Evolutionary conservation across 495 filamentous ascomycete genomes (phyloP), one percentile per base, ranked within the genome.

Genomic region (Sphaerosporella brunnea): DNA sequence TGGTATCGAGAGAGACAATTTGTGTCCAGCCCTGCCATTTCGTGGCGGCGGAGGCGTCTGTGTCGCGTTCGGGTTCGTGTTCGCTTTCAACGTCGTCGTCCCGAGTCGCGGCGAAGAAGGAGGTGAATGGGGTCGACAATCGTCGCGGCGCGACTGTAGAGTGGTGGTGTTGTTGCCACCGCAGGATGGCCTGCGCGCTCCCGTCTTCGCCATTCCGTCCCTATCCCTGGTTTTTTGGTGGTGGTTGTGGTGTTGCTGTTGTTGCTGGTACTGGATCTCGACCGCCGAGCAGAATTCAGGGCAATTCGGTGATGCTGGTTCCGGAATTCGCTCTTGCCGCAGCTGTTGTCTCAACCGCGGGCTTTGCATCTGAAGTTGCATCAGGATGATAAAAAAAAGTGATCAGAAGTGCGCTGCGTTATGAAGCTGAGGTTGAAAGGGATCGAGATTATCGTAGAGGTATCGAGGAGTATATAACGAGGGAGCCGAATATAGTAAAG

Each of bases 261-360:
- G 41, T 21, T 11, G n/a, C 41, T 45, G 23, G 23, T 50, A 41
- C 15, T 56, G 48, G 39, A 43, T 46, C n/a, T 46, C 43, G 8
- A 28, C 35, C 13, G 26, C 15, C 34, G 15, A 23, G 43, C 35
- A 15, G 28, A 46, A 36, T 46, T 46, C 43, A 34, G 28, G 43
- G 43, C 2, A 23, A 18, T 24, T 23, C 9, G 11, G 23, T 23
- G 30, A 2, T 46, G 24, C 20, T 36, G 2, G n/a, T 46, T 46
- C 43, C 8, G 28, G 43, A 28, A n/a, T 34, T 20, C 20, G 43
- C 1, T 46, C 43, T 25, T 34, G n/a, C 28, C 20, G 26, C 43
- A 34, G 43, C 20, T 44, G 41, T 24, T 44, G 21, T 15, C 26
- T 11, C 43, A 34, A 28, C 20, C 43, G 43, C 21, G 34, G 25